Evolutionary conservation across 257 asterid species (phyloP).

Genomic region (Echium plantagineum): DNA sequence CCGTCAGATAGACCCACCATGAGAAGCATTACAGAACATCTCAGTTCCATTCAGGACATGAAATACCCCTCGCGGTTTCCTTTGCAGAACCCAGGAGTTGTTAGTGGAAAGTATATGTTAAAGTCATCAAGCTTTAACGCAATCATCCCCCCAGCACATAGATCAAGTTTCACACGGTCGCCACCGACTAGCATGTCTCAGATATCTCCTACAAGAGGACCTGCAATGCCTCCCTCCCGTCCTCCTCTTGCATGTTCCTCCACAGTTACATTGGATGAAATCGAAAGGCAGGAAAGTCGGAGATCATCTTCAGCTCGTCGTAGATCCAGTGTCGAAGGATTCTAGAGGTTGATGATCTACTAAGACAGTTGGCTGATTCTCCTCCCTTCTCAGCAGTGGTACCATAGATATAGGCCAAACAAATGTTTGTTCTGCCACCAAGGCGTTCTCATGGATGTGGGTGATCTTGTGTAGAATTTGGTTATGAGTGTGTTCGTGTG

Average conservation of each 20-base stretch:
- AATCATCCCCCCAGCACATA: slow-evolving; percentile 41
- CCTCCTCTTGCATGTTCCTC: slow-evolving; percentile 51
- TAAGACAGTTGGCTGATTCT: no score
- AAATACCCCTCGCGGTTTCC: slow-evolving; percentile 77
- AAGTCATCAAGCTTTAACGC: slow-evolving; percentile 82
- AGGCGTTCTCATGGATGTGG: neutral
- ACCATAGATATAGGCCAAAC: no score
- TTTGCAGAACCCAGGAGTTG: slow-evolving; percentile 69
- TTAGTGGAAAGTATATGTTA: slow-evolving; percentile 45
- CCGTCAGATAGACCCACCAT: slow-evolving; percentile 89
- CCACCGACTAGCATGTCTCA: slow-evolving; percentile 37
- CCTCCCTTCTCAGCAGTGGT: no score
- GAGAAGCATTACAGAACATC: slow-evolving; percentile 74
- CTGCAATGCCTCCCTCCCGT: slow-evolving; percentile 17
- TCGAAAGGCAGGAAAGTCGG: slow-evolving; percentile 45
- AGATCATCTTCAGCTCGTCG: slow-evolving; percentile 44
- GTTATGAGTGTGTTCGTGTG: neutral
- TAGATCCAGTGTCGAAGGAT: slow-evolving; percentile 60
- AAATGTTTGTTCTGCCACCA: no score
- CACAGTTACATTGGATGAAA: slow-evolving; percentile 36
- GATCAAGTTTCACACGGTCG: slow-evolving; percentile 36
- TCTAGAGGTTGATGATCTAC: slow-evolving; percentile 27
- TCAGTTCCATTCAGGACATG: slow-evolving; percentile 65
- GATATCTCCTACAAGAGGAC: slow-evolving; percentile 24
- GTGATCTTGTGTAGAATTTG: neutral